Conservation (phyloP, 164 flowering plant species). For the Aristolochia fimbriata region DNA sequence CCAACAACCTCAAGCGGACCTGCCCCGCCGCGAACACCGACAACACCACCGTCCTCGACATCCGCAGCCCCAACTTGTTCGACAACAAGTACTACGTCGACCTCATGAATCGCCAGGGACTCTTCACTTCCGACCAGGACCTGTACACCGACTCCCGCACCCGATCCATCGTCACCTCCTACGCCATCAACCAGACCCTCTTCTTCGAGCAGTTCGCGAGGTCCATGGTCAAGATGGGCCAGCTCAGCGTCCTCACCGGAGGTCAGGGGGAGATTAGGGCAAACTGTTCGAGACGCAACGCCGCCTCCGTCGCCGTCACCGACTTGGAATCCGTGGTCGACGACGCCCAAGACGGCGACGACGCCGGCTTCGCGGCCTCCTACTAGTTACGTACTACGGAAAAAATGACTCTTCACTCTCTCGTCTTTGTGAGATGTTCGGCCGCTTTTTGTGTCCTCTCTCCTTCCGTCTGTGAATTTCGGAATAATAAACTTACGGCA, state of each 20-base stretch:
- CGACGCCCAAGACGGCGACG: constrained; percentile 12
- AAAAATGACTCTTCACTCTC: no score
- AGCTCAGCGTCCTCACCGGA: constrained; percentile 51
- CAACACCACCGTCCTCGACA: constrained; percentile 22
- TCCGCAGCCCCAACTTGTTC: constrained; percentile 36
- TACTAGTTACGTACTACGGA: no score
- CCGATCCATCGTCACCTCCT: constrained; percentile 32
- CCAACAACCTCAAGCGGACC: constrained; percentile 20
- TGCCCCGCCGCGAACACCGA: constrained; percentile 26
- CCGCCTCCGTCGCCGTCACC: constrained; percentile 7
- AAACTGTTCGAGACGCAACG: constrained; percentile 44
- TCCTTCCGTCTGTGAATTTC: no score
- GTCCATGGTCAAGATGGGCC: constrained; percentile 56
- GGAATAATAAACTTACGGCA: no score
- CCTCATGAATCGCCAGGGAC: constrained; percentile 53
- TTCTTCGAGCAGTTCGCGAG: constrained; percentile 48
- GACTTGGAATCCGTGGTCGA: constrained; percentile 13
- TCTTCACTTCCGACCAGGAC: constrained; percentile 62
- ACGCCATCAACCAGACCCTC: constrained; percentile 31
- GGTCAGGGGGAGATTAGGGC: constrained; percentile 45
- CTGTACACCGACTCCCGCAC: constrained; percentile 39
- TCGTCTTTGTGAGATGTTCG: no score
- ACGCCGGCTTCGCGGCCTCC: not conserved
- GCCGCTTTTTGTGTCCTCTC: no score
- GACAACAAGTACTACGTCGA: constrained; percentile 67